Percentiles rank a stretch among this genome's conserved stretches.
These are phyloP conservation scores for Austroboletus niveus DNA, from an alignment of 1,284 basidiomycete genomes.

Conservation along the genomic window DNA sequence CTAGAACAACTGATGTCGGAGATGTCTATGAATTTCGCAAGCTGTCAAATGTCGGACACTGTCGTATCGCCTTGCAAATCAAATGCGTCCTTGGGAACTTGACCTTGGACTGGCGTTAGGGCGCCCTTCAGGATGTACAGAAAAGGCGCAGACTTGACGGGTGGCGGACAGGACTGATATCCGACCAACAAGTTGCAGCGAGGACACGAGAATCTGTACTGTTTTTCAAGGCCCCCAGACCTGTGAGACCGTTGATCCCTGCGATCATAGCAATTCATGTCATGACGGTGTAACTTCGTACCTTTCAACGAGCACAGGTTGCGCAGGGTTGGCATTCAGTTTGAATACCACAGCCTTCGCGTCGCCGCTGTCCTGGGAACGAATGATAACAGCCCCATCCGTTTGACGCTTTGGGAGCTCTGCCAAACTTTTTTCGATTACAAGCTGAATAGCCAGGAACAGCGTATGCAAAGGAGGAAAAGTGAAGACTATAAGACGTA, in stretches of 20 bases:
- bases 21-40: not conserved
- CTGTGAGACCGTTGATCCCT: constrained; percentile 33
- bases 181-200: constrained; percentile 71
- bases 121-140: constrained; percentile 73
- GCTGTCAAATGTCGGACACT: constrained; percentile 5
- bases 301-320: constrained; percentile 73
- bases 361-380: constrained; percentile 56
- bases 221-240: constrained; percentile 66
- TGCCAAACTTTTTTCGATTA: constrained; percentile 73
- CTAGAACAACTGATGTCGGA: not conserved
- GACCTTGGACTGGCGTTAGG: constrained; percentile 75
- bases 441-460: constrained; percentile 51
- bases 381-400: constrained; percentile 70
- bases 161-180: constrained; percentile 72
- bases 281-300: constrained; percentile 32
- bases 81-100: constrained; percentile 74
- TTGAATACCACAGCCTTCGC: constrained; percentile 73
- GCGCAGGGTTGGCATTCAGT: constrained; percentile 61
- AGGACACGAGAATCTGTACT: constrained; percentile 72
- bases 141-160: constrained; percentile 68
- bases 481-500: constrained; percentile 37
- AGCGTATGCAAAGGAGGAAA: constrained; percentile 7
- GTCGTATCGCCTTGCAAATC: constrained; percentile 46
- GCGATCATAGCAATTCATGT: constrained; percentile 16
- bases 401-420: constrained; percentile 69